Evolutionary conservation across 2,329 filamentous ascomycete genomes (phyloP).

Genomic region (Simplicillium sp.): DNA sequence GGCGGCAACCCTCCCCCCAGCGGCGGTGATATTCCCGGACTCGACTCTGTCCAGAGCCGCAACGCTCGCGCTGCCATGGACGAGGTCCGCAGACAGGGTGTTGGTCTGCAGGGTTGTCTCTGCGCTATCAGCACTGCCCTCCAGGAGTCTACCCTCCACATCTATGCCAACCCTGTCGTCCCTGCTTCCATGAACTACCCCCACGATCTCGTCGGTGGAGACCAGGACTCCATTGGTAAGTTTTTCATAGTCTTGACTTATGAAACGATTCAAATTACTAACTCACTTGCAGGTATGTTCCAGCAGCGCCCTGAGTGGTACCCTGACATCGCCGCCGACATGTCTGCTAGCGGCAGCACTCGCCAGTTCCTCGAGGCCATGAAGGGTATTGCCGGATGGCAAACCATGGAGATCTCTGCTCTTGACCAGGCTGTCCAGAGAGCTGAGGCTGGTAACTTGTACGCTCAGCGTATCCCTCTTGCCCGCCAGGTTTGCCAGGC

Average conservation of each 20-base stretch:
- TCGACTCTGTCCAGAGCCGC: slow-evolving; percentile 4
- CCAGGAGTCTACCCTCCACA: slow-evolving; percentile 4
- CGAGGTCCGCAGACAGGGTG: slow-evolving; percentile 1
- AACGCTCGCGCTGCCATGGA: slow-evolving; percentile 4
- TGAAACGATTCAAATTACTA: not conserved
- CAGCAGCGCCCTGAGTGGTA: slow-evolving; percentile 5
- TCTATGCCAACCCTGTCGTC: slow-evolving; percentile 2
- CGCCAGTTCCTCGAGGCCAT: slow-evolving; percentile 3
- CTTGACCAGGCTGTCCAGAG: slow-evolving; percentile 5
- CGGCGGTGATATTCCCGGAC: not conserved
- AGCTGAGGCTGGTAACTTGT: slow-evolving; percentile 5
- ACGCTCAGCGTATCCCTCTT: slow-evolving; percentile 4
- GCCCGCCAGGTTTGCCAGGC: slow-evolving; percentile 3
- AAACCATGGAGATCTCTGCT: slow-evolving; percentile 4
- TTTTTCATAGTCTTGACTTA: not conserved
- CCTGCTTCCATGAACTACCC: slow-evolving; percentile 5
- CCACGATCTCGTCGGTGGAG: slow-evolving; percentile 4
- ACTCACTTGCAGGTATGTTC: slow-evolving; percentile 1
- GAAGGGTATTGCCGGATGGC: slow-evolving; percentile 1
- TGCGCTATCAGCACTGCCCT: slow-evolving; percentile 5
- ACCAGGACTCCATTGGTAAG: slow-evolving; percentile 4
- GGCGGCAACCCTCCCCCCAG: not conserved
- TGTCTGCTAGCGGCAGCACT: slow-evolving; percentile 4
- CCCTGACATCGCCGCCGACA: slow-evolving; percentile 4
- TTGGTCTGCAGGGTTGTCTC: slow-evolving; percentile 3